Evolutionary conservation across 2,329 filamentous ascomycete species (phyloP).

Genomic region (Diaporthe ilicicola): DNA sequence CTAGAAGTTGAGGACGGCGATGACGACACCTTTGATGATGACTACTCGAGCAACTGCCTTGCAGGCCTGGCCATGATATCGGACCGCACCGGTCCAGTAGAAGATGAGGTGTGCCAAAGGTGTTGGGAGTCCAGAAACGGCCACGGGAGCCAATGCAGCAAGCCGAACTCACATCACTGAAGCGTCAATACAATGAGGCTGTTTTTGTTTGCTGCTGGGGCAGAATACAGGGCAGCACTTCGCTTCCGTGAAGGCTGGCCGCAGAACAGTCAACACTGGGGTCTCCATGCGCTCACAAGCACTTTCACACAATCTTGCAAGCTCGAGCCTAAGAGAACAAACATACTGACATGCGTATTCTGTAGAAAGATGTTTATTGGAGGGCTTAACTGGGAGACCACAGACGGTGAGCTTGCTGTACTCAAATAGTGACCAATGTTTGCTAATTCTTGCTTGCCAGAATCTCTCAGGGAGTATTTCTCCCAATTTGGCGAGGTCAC

Average conservation of each 20-base stretch:
- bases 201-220: background rate
- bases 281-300: background rate
- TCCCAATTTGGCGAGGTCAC: slow-evolving; percentile 97
- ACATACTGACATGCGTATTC: slow-evolving; percentile 38
- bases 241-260: background rate
- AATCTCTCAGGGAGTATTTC: slow-evolving; percentile 96
- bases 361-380: slow-evolving; percentile 99
- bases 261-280: background rate
- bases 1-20: slow-evolving; percentile 24
- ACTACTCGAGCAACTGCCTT: slow-evolving; percentile 1
- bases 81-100: slow-evolving; percentile 6
- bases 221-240: background rate
- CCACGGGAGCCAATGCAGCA: slow-evolving; percentile 1
- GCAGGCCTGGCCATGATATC: background rate
- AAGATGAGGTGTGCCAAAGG: slow-evolving; percentile 10
- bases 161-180: slow-evolving; percentile 3
- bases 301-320: slow-evolving; percentile 28
- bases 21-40: slow-evolving; percentile 18
- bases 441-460: slow-evolving; percentile 54
- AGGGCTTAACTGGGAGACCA: slow-evolving; percentile 98
- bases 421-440: background rate
- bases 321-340: background rate
- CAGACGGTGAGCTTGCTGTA: slow-evolving; percentile 77
- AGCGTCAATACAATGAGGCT: background rate
- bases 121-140: background rate